Conservation (phyloP, 192 early-diverging fungal genomes). For the Backusella australiensis region DNA sequence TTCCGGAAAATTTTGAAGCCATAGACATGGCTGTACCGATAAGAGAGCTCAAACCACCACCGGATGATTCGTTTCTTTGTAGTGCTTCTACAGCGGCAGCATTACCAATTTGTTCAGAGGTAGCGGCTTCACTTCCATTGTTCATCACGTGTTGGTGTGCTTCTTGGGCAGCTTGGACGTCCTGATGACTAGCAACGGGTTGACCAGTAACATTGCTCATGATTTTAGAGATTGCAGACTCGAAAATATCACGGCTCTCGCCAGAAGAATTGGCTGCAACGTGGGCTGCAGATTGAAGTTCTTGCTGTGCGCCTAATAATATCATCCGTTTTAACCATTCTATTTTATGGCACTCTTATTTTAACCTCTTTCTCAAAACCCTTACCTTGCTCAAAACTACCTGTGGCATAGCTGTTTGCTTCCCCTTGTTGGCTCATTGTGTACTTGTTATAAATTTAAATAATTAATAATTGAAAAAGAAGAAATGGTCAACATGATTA, state of each 20-base stretch:
- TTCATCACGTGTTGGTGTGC: constrained; percentile 21
- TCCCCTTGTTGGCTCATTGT: not conserved
- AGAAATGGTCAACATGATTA: not conserved
- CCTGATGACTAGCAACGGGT: constrained; percentile 10
- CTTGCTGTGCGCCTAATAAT: not conserved
- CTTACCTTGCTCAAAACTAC: not conserved
- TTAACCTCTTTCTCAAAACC: not conserved
- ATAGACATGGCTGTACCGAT: constrained; percentile 35
- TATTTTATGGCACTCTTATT: not conserved
- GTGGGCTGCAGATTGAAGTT: not conserved
- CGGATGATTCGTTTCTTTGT: constrained; percentile 12
- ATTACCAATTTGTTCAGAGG: constrained; percentile 25
- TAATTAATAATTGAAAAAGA: not conserved
- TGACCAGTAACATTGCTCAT: constrained; percentile 2
- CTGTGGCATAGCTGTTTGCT: not conserved
- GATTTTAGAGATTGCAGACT: constrained; percentile 13
- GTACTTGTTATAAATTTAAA: not conserved
- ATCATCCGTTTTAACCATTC: not conserved
- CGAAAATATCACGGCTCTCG: constrained; percentile 13
- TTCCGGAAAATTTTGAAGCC: constrained; percentile 26
- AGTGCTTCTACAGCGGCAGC: constrained; percentile 34
- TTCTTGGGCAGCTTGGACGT: constrained; percentile 12
- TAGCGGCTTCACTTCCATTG: not conserved
- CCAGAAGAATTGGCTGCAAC: not conserved
- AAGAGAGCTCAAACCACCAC: constrained; percentile 15